Percentiles rank a stretch among this genome's conserved stretches.
Evolutionary conservation across 352 stramenopile genomes (phyloP).

Genomic region (Globisporangium ultimum): DNA sequence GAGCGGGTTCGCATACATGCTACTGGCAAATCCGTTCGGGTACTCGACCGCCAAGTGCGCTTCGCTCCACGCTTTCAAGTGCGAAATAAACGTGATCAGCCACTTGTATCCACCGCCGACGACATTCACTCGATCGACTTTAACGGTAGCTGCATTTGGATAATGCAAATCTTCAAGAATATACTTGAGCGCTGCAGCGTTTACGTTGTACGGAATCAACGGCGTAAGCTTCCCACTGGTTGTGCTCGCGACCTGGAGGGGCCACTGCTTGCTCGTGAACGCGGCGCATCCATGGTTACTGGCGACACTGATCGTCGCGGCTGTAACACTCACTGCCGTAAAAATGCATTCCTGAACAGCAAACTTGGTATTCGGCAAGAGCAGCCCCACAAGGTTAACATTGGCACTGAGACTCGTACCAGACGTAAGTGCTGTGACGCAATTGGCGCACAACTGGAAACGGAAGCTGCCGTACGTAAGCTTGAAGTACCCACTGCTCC

Average conservation of each 20-base stretch:
- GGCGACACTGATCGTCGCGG: slow-evolving; percentile 44
- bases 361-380: slow-evolving; percentile 55
- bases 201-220: slow-evolving; percentile 59
- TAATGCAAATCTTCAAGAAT: slow-evolving; percentile 60
- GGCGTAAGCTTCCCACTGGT: slow-evolving; percentile 42
- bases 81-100: slow-evolving; percentile 90
- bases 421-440: slow-evolving; percentile 37
- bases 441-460: slow-evolving; percentile 46
- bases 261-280: slow-evolving; percentile 39
- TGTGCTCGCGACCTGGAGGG: slow-evolving; percentile 32
- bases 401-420: slow-evolving; percentile 55
- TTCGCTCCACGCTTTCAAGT: slow-evolving; percentile 74
- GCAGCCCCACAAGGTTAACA: slow-evolving; percentile 55
- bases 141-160: slow-evolving; percentile 22
- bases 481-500: slow-evolving; percentile 49
- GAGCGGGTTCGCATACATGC: slow-evolving; percentile 45
- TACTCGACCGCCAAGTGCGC: slow-evolving; percentile 77
- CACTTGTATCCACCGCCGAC: slow-evolving; percentile 66
- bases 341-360: slow-evolving; percentile 72
- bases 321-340: slow-evolving; percentile 38
- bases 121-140: slow-evolving; percentile 31
- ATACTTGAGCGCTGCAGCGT: slow-evolving; percentile 46
- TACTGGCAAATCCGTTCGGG: slow-evolving; percentile 29
- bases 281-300: slow-evolving; percentile 51
- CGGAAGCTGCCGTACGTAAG: slow-evolving; percentile 70